These are phyloP conservation scores for Pseudocercospora cruenta DNA, from an alignment of 2,329 filamentous ascomycete species.

Conservation along the genomic window DNA sequence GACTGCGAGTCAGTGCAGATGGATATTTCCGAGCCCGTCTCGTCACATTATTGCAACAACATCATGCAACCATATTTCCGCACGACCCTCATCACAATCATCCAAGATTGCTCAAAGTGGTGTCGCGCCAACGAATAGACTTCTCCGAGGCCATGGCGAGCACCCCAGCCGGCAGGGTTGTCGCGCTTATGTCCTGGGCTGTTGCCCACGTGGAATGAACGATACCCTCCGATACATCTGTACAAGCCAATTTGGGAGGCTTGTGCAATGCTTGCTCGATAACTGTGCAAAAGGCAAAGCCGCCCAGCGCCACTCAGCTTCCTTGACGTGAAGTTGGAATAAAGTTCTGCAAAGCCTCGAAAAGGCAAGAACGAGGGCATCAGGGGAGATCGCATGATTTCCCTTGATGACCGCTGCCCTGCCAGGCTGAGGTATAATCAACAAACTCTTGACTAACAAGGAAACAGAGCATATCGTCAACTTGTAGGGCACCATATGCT, in stretches of 20 bases:
- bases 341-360: constrained; percentile 6
- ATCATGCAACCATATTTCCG: not conserved
- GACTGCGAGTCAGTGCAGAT: constrained; percentile 6
- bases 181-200: constrained; percentile 1
- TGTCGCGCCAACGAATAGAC: not conserved
- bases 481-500: not conserved
- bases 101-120: constrained; percentile 1
- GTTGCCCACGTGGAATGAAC: constrained; percentile 2
- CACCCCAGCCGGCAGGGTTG: not conserved
- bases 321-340: constrained; percentile 9
- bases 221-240: not conserved
- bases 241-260: constrained; percentile 5
- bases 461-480: not conserved
- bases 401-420: not conserved
- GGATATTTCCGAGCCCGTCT: constrained; percentile 4
- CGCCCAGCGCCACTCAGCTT: constrained; percentile 1
- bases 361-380: constrained; percentile 6
- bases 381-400: constrained; percentile 5
- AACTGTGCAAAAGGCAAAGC: constrained; percentile 3
- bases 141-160: not conserved
- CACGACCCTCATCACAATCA: not conserved
- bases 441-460: not conserved
- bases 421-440: constrained; percentile 4
- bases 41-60: constrained; percentile 2
- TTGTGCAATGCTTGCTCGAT: constrained; percentile 8